A percentile compares a stretch with the other conserved stretches of the same genome.
These are phyloP conservation scores for Aspergillus tanneri DNA, from an alignment of 2,329 filamentous ascomycete species.

Conservation along the genomic window DNA sequence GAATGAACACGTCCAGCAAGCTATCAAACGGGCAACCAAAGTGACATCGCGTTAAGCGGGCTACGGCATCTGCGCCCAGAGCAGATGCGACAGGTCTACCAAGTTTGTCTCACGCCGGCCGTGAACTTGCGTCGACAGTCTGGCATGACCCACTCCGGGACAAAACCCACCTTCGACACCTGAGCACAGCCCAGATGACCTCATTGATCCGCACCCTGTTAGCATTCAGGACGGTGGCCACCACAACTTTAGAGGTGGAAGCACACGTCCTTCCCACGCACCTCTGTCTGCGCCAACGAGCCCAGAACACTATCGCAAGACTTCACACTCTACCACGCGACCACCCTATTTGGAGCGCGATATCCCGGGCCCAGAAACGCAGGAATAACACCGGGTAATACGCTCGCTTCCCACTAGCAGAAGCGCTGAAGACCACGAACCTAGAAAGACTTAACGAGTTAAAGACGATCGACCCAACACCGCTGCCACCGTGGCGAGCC, in stretches of 20 bases:
- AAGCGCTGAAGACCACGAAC: constrained; percentile 21
- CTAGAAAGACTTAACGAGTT: constrained; percentile 16
- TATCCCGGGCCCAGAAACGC: constrained; percentile 5
- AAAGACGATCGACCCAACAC: constrained; percentile 26
- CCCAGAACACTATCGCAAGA: constrained; percentile 8
- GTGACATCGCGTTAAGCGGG: too few relatives aligned
- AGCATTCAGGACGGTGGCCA: constrained; percentile 19
- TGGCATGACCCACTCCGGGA: too few relatives aligned
- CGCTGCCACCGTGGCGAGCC: constrained; percentile 20
- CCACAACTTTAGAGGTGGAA: constrained; percentile 20
- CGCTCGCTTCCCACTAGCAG: constrained; percentile 22
- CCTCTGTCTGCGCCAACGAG: constrained; percentile 11
- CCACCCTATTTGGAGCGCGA: constrained; percentile 14
- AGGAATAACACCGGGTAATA: constrained; percentile 7
- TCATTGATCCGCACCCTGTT: constrained; percentile 20
- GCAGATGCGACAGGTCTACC: too few relatives aligned
- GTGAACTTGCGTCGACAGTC: too few relatives aligned
- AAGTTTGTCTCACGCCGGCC: too few relatives aligned
- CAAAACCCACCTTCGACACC: constrained; percentile 15
- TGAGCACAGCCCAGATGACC: constrained; percentile 19
- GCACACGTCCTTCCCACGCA: constrained; percentile 16
- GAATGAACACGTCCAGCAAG: constrained; percentile 25
- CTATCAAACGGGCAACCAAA: too few relatives aligned
- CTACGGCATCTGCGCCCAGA: too few relatives aligned
- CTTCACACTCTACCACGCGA: constrained; percentile 15